These are phyloP conservation scores for Clarireedia sp. DNA, from an alignment of 2,329 filamentous ascomycete species.

Conservation along the genomic window DNA sequence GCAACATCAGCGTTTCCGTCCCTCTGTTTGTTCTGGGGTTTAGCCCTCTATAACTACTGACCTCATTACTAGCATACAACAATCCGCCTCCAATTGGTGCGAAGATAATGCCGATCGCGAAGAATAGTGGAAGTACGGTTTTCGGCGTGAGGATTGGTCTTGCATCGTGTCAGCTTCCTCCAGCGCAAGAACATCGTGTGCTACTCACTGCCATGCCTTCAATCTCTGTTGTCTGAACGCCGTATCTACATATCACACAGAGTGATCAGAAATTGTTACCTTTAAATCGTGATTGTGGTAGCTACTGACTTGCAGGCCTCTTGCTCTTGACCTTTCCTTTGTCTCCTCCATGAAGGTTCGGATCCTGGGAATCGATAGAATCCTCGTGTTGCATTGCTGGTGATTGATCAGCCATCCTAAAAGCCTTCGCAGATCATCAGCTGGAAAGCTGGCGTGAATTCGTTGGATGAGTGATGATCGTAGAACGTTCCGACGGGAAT, in stretches of 20 bases:
- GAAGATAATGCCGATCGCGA: constrained; percentile 83
- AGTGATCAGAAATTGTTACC: constrained; percentile 17
- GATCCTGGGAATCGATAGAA: constrained; percentile 49
- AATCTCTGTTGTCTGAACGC: constrained; percentile 94
- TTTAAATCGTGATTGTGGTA: constrained; percentile 8
- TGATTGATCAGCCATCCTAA: constrained; percentile 27
- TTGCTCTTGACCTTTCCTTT: constrained; percentile 81
- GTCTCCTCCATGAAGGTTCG: constrained; percentile 40
- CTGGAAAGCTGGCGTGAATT: constrained; percentile 10
- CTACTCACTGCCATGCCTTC: constrained; percentile 91
- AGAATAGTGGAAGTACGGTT: constrained; percentile 86
- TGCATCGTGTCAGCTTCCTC: constrained; percentile 21
- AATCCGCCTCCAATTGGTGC: constrained; percentile 84
- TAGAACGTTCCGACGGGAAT: neutral
- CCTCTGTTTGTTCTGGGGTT: neutral
- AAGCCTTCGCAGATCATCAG: constrained; percentile 20
- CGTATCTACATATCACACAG: constrained; percentile 55
- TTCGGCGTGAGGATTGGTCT: constrained; percentile 94
- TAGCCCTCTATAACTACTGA: constrained; percentile 33
- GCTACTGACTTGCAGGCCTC: constrained; percentile 71
- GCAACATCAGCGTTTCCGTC: neutral
- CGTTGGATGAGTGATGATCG: neutral
- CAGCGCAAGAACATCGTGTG: constrained; percentile 8
- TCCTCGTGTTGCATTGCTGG: constrained; percentile 31
- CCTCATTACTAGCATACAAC: constrained; percentile 75